A percentile compares a stretch with the other conserved stretches of the same genome.
Conservation (phyloP, 352 stramenopile genomes). For the Phytophthora fragariaefolia region DNA sequence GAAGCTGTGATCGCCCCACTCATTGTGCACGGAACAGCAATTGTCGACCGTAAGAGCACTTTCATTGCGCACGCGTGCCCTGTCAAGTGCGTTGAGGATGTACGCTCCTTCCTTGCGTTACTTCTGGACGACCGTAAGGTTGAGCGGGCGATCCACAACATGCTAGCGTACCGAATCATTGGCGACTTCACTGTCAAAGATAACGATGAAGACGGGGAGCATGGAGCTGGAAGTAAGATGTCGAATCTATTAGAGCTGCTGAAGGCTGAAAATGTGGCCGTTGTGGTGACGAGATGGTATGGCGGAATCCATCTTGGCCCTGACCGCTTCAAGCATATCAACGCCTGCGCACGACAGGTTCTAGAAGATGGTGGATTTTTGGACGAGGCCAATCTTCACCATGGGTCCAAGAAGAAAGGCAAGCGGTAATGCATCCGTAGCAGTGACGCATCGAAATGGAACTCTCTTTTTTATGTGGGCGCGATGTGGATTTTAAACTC, state of each 20-base stretch:
- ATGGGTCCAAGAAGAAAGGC: slow-evolving; percentile 56
- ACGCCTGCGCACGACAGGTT: slow-evolving; percentile 67
- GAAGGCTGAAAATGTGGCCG: slow-evolving; percentile 80
- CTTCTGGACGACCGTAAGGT: slow-evolving; percentile 87
- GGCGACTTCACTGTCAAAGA: slow-evolving; percentile 78
- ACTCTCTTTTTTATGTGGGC: not conserved
- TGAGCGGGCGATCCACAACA: slow-evolving; percentile 87
- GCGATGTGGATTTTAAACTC: not conserved
- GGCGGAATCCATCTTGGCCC: slow-evolving; percentile 83
- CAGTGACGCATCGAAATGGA: slow-evolving; percentile 22
- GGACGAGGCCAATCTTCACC: slow-evolving; percentile 23
- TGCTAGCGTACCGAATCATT: slow-evolving; percentile 88
- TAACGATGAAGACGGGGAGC: slow-evolving; percentile 89
- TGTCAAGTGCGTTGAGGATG: slow-evolving; percentile 72
- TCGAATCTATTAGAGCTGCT: slow-evolving; percentile 84
- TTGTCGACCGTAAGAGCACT: slow-evolving; percentile 88
- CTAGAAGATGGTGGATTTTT: slow-evolving; percentile 81
- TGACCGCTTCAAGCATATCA: slow-evolving; percentile 91
- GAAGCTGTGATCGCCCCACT: slow-evolving; percentile 58
- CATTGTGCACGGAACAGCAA: slow-evolving; percentile 70
- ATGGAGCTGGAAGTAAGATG: slow-evolving; percentile 82
- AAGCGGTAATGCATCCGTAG: slow-evolving; percentile 46
- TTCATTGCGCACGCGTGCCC: slow-evolving; percentile 77
- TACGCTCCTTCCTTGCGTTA: slow-evolving; percentile 79
- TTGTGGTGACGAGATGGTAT: slow-evolving; percentile 88